Base-by-base conservation (phyloP, 2,329 filamentous ascomycete species). In the Ophiocordyceps camponoti-floridani region DNA sequence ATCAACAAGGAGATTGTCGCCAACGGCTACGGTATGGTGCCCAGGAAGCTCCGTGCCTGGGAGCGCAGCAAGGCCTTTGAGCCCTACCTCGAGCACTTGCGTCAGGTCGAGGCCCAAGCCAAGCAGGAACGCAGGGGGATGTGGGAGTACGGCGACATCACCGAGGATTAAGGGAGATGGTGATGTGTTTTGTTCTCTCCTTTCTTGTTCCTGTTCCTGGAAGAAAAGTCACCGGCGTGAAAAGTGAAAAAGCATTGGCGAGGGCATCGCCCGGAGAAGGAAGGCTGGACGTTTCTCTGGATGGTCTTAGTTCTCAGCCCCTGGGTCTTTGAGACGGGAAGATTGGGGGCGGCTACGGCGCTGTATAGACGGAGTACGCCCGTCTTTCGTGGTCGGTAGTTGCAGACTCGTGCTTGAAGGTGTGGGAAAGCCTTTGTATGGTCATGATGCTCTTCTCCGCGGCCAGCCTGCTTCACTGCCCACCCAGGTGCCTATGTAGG, bases 61-160 rank as follows among this genome's bases (percentile, higher is more conserved):
- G 91, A 96, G 71, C 74, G 82, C 46, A 75, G 73, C 62, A 66
- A 64, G 47, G 78, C 77, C 9, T 84, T 84, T 41, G 73, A 73
- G 46, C 73, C 83, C 31, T 77, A 87, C 40, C 64, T 94, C 49
- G 75, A 77, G 61, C 75, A 75, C 53, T 66, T 95, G 49, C 79
- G 75, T 56, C 73, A 82, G 61, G 75, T 82, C 44, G 82, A 94
- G 68, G 70, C 73, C 33, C 71, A 81, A 61, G 89, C 89, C 4
- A 94, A 93, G 74, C 69, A 75, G 45, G 78, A 79, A 46, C 77
- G 87, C 49, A 70, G 78, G 52, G 91, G 91, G 40, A 91, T 94
- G 75, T 98, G 89, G 88, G 91, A 98, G 73, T 98, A 96, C 63
- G 91, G 91, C 53, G 91, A 96, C 61, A 72, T 94, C 57, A 94